Conservation (phyloP, 805 yeast species). For the Ogataea corticis region DNA sequence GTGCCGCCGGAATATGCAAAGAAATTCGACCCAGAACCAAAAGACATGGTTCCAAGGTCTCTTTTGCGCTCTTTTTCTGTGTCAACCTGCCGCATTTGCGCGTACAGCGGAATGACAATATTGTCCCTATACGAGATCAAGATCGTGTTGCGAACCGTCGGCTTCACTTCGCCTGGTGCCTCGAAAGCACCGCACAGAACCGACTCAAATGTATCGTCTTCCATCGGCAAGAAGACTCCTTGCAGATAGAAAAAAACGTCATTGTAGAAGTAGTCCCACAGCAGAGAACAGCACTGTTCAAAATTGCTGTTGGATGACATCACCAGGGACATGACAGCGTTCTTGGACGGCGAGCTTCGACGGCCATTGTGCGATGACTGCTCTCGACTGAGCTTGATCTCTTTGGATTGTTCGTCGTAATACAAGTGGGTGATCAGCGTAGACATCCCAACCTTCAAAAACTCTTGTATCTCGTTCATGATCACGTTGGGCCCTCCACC, state of each 20-base stretch:
- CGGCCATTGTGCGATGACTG: constrained; percentile 3
- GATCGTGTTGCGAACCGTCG: constrained; percentile 41
- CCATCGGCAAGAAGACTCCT: constrained; percentile 63
- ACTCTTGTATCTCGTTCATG: constrained; percentile 46
- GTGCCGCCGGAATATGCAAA: constrained; percentile 1
- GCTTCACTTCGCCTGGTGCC: constrained; percentile 2
- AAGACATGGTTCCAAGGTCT: constrained; percentile 15
- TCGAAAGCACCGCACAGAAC: background rate
- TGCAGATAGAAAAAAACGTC: constrained; percentile 57
- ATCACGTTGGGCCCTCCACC: constrained; percentile 35
- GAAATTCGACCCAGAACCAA: constrained; percentile 4
- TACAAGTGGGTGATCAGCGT: constrained; percentile 25
- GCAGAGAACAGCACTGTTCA: constrained; percentile 39
- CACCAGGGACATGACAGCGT: constrained; percentile 10
- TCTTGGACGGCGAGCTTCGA: constrained; percentile 27
- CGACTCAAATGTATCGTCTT: constrained; percentile 34
- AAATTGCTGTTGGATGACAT: constrained; percentile 21
- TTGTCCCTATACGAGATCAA: constrained; percentile 52
- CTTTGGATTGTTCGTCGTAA: constrained; percentile 30
- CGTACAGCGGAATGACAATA: constrained; percentile 54
- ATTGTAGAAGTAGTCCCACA: constrained; percentile 61
- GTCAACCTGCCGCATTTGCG: constrained; percentile 37
- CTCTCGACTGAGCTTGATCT: constrained; percentile 35
- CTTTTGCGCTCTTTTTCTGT: constrained; percentile 22
- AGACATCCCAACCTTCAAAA: constrained; percentile 44